These are phyloP conservation scores for Monilinia polystroma DNA, from an alignment of 2,329 filamentous ascomycete genomes.

Conservation along the genomic window DNA sequence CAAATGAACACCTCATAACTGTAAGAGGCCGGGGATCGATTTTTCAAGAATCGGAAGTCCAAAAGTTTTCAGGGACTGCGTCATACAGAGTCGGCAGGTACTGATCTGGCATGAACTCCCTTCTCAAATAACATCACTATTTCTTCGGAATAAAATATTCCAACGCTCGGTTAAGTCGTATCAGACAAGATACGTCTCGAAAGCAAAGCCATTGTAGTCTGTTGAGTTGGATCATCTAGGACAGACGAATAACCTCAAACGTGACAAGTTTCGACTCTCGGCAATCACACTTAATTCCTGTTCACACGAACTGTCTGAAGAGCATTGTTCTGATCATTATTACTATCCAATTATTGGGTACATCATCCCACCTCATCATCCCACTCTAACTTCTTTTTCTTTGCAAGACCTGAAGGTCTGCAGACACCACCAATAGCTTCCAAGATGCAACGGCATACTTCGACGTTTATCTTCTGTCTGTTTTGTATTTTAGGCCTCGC, in stretches of 20 bases:
- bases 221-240: neutral
- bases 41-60: constrained; percentile 9
- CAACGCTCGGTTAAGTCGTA: constrained; percentile 3
- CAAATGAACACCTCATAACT: constrained; percentile 20
- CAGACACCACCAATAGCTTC: constrained; percentile 11
- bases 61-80: constrained; percentile 6
- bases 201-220: constrained; percentile 16
- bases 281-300: neutral
- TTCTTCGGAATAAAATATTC: neutral
- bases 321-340: constrained; percentile 1
- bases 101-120: constrained; percentile 3
- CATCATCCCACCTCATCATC: constrained; percentile 9
- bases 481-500: constrained; percentile 30
- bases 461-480: constrained; percentile 25
- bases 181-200: constrained; percentile 18
- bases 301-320: neutral
- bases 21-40: neutral
- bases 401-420: constrained; percentile 15
- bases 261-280: constrained; percentile 16
- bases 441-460: constrained; percentile 17
- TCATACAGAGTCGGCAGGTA: constrained; percentile 7
- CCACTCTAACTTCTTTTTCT: constrained; percentile 1
- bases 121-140: neutral
- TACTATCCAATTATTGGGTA: constrained; percentile 9
- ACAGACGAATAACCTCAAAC: constrained; percentile 19